Evolutionary conservation across 2,329 filamentous ascomycete species (phyloP), one percentile per base, ranked within the genome.

Genomic region (Sclerotiophoma versabilis): DNA sequence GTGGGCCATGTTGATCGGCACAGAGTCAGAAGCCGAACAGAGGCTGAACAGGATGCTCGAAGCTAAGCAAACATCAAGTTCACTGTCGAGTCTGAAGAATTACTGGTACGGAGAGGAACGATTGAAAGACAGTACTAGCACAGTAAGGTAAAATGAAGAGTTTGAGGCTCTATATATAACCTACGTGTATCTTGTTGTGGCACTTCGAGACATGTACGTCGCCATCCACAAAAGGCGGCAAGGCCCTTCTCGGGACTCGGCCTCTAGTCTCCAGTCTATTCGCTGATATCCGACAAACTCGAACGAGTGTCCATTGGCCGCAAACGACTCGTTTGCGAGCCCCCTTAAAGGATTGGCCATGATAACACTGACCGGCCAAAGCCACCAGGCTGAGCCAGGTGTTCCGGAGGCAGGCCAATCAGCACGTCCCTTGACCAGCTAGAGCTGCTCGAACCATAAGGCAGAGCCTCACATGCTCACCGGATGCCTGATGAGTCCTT

Each of bases 291-390:
- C 41, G 27, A 27, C 42, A 22, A 49, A 59, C 14, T 27, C 43
- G 50, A 49, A 56, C 15, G 38, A 26, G n/a, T 4, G 23, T 25
- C 26, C 9, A 68, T 64, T 67, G 59, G 57, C 15, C 17, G 17
- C 20, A n/a, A 29, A 33, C 17, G 26, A 60, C 44, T 41, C 49
- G 45, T 53, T 62, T 52, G 55, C 23, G 50, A 57, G 54, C 62
- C 64, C 47, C 46, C 49, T 26, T 30, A 49, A 34, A n/a, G 38
- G 48, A 59, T 57, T 60, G 50, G 56, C 46, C 34, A 46, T 42
- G 33, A 45, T 36, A 17, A 17, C 22, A 32, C 50, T 68, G 48
- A 66, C 65, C 64, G 65, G 64, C 58, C 32, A 43, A 49, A 61
- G 65, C 65, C 60, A 60, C 58, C 22, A 58, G 53, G 54, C 59